These are phyloP conservation scores for Candida frijolesensis DNA, from an alignment of 1,139 yeast species.

Conservation along the genomic window DNA sequence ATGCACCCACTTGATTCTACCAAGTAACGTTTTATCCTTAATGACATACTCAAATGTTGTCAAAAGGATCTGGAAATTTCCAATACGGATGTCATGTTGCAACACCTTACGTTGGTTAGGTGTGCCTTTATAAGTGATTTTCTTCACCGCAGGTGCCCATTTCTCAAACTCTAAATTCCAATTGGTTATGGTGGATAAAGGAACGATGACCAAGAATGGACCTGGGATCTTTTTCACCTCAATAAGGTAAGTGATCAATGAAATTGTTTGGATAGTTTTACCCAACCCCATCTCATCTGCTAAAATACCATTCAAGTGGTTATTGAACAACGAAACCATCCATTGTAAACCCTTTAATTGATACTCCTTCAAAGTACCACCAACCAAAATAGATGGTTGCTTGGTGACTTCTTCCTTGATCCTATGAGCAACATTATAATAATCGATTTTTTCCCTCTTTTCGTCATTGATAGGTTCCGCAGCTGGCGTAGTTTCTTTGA, in stretches of 20 bases:
- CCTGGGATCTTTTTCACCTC: slow-evolving; percentile 76
- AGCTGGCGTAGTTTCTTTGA: slow-evolving; percentile 18
- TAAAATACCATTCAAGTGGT: slow-evolving; percentile 89
- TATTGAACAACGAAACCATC: slow-evolving; percentile 96
- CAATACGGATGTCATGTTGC: slow-evolving; percentile 61
- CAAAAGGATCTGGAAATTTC: slow-evolving; percentile 74
- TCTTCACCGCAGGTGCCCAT: slow-evolving; percentile 79
- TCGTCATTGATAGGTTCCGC: slow-evolving; percentile 39
- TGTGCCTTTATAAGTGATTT: slow-evolving; percentile 73
- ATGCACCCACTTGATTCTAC: slow-evolving; percentile 76
- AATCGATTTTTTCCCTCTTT: slow-evolving; percentile 64
- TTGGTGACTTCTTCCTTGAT: slow-evolving; percentile 63
- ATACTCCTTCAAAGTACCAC: slow-evolving; percentile 91
- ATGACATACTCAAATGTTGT: slow-evolving; percentile 82
- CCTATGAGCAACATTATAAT: slow-evolving; percentile 79
- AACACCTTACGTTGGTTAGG: slow-evolving; percentile 69
- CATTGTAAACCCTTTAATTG: slow-evolving; percentile 93
- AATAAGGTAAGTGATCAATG: slow-evolving; percentile 83
- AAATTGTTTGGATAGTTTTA: slow-evolving; percentile 92
- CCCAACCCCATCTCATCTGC: slow-evolving; percentile 99
- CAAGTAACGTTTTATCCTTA: slow-evolving; percentile 67
- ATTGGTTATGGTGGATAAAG: slow-evolving; percentile 79
- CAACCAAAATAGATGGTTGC: slow-evolving; percentile 72
- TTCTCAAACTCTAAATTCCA: slow-evolving; percentile 86
- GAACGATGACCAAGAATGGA: slow-evolving; percentile 80